These are phyloP conservation scores for Naegleria gruberi DNA, from an alignment of 208 protist species.

Conservation along the genomic window DNA sequence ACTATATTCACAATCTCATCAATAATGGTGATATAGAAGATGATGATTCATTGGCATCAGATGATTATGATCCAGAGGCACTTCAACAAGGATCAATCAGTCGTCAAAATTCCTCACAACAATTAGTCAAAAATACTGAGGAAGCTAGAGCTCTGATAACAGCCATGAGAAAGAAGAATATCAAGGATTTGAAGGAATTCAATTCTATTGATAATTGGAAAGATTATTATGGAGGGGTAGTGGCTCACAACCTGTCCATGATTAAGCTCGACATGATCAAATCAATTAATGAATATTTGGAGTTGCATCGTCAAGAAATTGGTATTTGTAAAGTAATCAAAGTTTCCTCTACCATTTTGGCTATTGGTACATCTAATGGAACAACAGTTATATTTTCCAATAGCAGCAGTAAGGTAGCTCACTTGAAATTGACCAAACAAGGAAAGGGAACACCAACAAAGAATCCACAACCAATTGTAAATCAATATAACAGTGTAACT, in stretches of 20 bases:
- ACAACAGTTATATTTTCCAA: background rate
- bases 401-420: background rate
- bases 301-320: background rate
- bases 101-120: background rate
- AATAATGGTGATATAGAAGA: too few species aligned
- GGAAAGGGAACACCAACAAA: background rate
- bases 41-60: too few species aligned
- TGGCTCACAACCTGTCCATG: background rate
- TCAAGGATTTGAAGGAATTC: background rate
- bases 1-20: background rate
- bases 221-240: background rate
- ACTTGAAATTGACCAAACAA: background rate
- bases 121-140: background rate
- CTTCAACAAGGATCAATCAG: background rate
- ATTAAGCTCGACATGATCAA: background rate
- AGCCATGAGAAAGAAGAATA: background rate
- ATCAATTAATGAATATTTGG: background rate
- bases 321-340: slow-evolving; percentile 1
- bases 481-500: background rate
- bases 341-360: background rate
- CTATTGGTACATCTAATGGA: background rate
- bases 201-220: background rate
- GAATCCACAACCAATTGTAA: background rate
- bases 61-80: background rate
- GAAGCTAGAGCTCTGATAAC: background rate